These are phyloP conservation scores for Rutstroemia sp. DNA, from an alignment of 2,329 filamentous ascomycete genomes.

Conservation along the genomic window DNA sequence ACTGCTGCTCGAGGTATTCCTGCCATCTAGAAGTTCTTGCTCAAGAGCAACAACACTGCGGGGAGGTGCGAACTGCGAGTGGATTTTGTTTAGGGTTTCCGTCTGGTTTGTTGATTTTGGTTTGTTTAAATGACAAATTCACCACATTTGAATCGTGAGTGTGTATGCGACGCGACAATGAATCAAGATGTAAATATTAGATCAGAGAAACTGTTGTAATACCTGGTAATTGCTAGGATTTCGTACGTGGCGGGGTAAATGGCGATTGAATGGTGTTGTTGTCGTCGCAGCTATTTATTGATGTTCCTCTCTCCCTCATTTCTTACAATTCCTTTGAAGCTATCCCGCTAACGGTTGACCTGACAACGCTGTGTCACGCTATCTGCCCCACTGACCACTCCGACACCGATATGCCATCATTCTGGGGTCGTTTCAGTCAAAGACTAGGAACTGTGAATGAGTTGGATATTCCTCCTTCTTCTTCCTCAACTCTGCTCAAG, in stretches of 20 bases:
- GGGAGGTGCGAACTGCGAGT: too few relatives aligned
- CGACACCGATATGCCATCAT: background rate
- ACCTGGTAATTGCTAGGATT: too few relatives aligned
- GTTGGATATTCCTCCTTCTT: background rate
- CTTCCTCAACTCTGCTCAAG: background rate
- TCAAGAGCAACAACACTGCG: too few relatives aligned
- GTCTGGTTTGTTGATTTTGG: too few relatives aligned
- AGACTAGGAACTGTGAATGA: background rate
- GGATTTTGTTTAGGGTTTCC: background rate
- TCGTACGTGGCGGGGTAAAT: background rate
- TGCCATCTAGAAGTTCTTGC: conserved; percentile 37
- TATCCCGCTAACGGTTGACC: background rate
- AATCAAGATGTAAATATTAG: background rate
- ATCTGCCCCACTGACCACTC: conserved; percentile 4
- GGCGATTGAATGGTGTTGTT: background rate
- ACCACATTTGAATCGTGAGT: background rate
- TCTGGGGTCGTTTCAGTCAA: background rate
- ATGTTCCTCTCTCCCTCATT: background rate
- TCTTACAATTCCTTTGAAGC: background rate
- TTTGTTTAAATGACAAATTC: background rate
- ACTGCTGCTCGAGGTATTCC: conserved; percentile 43
- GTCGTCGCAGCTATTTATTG: background rate
- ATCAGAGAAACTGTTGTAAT: background rate
- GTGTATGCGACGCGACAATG: too few relatives aligned
- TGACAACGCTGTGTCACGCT: background rate